phyloP scores from a whole-genome alignment of 1,139 yeast species.

The Taphrina populina region DNA sequence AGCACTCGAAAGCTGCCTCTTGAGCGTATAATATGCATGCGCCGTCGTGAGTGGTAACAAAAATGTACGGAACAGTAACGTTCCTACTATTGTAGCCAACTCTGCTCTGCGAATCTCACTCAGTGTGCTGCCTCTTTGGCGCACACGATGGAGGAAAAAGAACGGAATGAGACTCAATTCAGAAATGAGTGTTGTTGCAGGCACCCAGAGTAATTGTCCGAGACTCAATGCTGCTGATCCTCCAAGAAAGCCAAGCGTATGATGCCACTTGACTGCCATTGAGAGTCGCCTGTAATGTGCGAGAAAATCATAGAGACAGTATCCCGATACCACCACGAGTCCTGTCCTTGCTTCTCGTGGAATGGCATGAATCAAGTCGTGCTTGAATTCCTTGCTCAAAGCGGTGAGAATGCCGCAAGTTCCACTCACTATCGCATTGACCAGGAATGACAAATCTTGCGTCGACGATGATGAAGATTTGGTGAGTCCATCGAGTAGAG shows the following conservation, averaged over 20 bases:
- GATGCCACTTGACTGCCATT: background rate
- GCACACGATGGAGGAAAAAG: slow-evolving; percentile 2
- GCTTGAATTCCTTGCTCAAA: background rate
- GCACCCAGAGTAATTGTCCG: background rate
- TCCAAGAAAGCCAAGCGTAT: slow-evolving; percentile 1
- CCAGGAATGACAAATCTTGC: slow-evolving; percentile 1
- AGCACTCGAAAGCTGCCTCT: background rate
- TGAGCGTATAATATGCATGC: background rate
- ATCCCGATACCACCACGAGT: background rate
- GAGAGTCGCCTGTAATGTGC: background rate
- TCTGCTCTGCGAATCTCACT: background rate
- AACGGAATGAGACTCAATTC: slow-evolving; percentile 5
- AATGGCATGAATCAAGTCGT: slow-evolving; percentile 7
- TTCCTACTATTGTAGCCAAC: background rate
- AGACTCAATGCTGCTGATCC: slow-evolving; percentile 1
- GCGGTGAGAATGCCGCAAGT: background rate
- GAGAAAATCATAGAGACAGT: slow-evolving; percentile 3
- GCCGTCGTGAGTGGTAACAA: background rate
- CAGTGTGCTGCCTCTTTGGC: background rate
- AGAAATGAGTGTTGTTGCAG: background rate
- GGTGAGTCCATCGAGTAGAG: too few species aligned
- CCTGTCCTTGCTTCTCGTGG: background rate
- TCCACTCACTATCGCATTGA: background rate
- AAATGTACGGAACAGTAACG: slow-evolving; percentile 10
- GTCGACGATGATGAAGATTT: too few species aligned